Evolutionary conservation across 202 grass and related monocot genomes (phyloP).

Genomic region (Zoysia matrella): DNA sequence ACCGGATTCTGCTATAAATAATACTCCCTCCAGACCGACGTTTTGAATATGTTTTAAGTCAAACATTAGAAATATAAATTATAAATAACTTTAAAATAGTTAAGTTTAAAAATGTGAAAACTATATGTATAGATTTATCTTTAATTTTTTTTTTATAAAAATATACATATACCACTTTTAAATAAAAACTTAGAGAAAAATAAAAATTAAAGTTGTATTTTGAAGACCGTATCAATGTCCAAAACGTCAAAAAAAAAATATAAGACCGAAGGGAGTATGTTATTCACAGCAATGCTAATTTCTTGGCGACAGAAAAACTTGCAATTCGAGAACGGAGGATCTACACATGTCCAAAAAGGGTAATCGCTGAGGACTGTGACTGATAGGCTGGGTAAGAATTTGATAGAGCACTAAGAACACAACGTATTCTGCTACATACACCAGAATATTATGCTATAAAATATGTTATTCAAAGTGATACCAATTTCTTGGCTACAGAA

Average conservation of each 20-base stretch:
- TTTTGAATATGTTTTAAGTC: neutral
- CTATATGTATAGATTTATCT: too few species aligned
- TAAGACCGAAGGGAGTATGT: neutral
- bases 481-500: neutral
- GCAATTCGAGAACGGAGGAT: too few species aligned
- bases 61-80: too few species aligned
- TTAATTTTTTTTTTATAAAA: too few species aligned
- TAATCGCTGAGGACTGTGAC: neutral
- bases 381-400: neutral
- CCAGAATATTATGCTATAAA: neutral
- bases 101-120: too few species aligned
- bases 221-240: too few species aligned
- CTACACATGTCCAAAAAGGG: too few species aligned
- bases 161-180: too few species aligned
- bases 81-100: too few species aligned
- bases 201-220: too few species aligned
- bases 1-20: neutral
- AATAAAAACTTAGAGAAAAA: too few species aligned
- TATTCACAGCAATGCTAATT: constrained; percentile 9
- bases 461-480: constrained; percentile 1
- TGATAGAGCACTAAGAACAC: neutral
- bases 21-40: too few species aligned
- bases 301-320: neutral
- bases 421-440: neutral
- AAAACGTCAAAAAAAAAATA: neutral